A percentile compares a stretch with the other conserved stretches of the same genome.
These are phyloP conservation scores for Leishmania major DNA, from an alignment of 208 protist genomes.

Conservation along the genomic window DNA sequence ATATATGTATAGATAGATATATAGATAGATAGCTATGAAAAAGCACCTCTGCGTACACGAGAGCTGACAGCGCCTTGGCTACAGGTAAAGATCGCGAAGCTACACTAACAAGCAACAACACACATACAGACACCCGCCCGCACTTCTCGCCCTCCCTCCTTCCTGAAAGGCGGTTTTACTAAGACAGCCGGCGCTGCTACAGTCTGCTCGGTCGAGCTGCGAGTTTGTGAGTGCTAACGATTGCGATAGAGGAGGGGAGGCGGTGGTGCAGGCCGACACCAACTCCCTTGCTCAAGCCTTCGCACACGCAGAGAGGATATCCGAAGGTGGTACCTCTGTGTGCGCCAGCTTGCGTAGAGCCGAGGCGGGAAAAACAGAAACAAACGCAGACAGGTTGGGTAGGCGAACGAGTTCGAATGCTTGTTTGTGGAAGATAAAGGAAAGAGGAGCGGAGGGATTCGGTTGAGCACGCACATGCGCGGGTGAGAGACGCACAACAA, in stretches of 20 bases:
- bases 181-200: background rate
- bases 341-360: too few relatives aligned
- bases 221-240: background rate
- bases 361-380: conserved; percentile 7
- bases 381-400: background rate
- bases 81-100: background rate
- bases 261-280: background rate
- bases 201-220: background rate
- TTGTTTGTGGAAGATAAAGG: background rate
- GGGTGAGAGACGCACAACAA: background rate
- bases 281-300: background rate
- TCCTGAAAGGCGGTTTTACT: background rate
- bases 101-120: background rate
- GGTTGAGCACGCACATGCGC: background rate
- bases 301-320: conserved; percentile 6
- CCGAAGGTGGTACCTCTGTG: background rate
- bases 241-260: background rate
- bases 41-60: background rate
- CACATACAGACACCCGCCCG: background rate
- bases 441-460: background rate
- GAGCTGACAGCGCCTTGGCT: background rate
- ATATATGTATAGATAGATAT: too few relatives aligned
- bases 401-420: background rate
- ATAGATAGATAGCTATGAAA: background rate
- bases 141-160: background rate